phyloP scores from a whole-genome alignment of 2,329 filamentous ascomycete genomes.

The Penicillium crustosum region DNA sequence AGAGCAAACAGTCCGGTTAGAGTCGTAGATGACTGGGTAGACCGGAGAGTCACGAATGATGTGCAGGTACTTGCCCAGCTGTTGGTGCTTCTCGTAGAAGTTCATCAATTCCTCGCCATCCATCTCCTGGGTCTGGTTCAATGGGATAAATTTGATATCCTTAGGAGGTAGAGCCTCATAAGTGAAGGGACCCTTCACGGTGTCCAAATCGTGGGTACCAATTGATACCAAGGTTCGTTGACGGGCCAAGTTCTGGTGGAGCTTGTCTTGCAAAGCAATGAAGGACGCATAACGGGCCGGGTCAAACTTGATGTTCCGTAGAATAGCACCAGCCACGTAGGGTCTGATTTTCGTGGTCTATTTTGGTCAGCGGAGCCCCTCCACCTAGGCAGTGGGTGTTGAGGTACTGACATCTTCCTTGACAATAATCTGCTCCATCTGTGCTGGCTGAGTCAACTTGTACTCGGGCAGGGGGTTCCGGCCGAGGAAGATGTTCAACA shows the following conservation, averaged over 20 bases:
- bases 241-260: conserved; percentile 92
- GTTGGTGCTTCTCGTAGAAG: conserved; percentile 92
- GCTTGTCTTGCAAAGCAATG: conserved; percentile 95
- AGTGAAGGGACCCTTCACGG: conserved; percentile 88
- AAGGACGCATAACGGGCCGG: conserved; percentile 92
- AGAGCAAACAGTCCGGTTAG: conserved; percentile 82
- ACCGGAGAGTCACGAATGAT: conserved; percentile 93
- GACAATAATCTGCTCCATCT: conserved; percentile 79
- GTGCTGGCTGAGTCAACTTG: conserved; percentile 67
- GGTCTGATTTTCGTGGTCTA: conserved; percentile 77
- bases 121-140: conserved; percentile 92
- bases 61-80: conserved; percentile 84
- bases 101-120: conserved; percentile 84
- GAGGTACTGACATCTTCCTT: conserved; percentile 56
- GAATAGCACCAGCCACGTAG: conserved; percentile 82
- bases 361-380: conserved; percentile 9
- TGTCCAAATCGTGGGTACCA: conserved; percentile 94
- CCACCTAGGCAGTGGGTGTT: neutral
- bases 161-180: conserved; percentile 92
- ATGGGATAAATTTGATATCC: conserved; percentile 83
- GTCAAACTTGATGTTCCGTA: conserved; percentile 89
- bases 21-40: conserved; percentile 94
- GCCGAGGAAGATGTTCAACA: conserved; percentile 91
- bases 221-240: conserved; percentile 94
- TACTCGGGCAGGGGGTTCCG: conserved; percentile 76